Percentiles rank a stretch among this genome's conserved stretches.
phyloP scores from a whole-genome alignment of 805 yeast species.

The Brettanomyces sp. region DNA sequence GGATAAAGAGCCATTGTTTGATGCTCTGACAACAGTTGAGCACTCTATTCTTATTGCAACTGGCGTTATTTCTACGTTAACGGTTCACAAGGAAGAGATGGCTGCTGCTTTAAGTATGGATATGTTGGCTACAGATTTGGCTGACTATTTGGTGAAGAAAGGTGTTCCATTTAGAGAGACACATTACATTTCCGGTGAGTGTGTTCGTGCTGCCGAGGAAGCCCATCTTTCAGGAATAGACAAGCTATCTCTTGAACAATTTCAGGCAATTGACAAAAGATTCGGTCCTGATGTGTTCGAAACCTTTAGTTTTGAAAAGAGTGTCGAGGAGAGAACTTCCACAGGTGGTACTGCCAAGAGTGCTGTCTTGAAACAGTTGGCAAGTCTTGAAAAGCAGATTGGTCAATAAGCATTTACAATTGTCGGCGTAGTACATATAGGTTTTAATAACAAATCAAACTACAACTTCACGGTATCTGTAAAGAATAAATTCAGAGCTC shows the following conservation, averaged over 20 bases:
- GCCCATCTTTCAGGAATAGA: constrained; percentile 75
- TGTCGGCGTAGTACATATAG: not conserved
- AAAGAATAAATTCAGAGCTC: too few relatives aligned
- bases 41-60: constrained; percentile 93
- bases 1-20: constrained; percentile 98
- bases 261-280: constrained; percentile 68
- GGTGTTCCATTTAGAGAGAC: constrained; percentile 99
- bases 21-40: constrained; percentile 79
- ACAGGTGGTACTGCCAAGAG: constrained; percentile 94
- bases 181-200: constrained; percentile 96
- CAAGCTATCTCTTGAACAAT: constrained; percentile 67
- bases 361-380: constrained; percentile 76
- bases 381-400: constrained; percentile 16
- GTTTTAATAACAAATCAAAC: not conserved
- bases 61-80: constrained; percentile 87
- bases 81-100: constrained; percentile 69
- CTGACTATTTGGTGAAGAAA: constrained; percentile 93
- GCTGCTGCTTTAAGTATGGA: constrained; percentile 89
- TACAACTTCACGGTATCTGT: too few relatives aligned
- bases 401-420: not conserved
- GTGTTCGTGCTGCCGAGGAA: constrained; percentile 87
- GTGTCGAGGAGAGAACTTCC: constrained; percentile 94
- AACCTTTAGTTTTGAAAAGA: constrained; percentile 84
- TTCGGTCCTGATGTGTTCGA: constrained; percentile 73
- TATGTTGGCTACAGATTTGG: constrained; percentile 97